Conservation (phyloP, 1,284 basidiomycete genomes). For the Ustilago loliicola region DNA sequence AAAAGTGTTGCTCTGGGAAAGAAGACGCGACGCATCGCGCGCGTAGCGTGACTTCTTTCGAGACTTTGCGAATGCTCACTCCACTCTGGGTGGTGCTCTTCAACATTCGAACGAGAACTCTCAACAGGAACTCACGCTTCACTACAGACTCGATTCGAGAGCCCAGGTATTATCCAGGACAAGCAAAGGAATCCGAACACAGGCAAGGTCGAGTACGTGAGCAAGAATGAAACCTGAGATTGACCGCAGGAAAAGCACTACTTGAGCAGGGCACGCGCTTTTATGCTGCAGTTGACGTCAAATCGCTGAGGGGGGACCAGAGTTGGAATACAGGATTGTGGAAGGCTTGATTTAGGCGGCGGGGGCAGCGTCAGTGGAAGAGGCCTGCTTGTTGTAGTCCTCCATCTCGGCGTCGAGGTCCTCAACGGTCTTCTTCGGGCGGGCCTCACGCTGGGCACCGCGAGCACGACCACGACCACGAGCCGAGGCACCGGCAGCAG, state of each 20-base stretch:
- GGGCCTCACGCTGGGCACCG: constrained; percentile 66
- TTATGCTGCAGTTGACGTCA: not conserved
- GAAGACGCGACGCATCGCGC: not conserved
- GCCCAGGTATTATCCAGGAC: not conserved
- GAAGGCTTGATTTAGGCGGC: constrained; percentile 17
- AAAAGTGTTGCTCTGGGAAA: constrained; percentile 6
- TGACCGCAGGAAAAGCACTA: not conserved
- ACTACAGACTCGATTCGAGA: not conserved
- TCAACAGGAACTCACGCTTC: not conserved
- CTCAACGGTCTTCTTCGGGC: constrained; percentile 74
- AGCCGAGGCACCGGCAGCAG: constrained; percentile 37
- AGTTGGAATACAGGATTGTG: not conserved
- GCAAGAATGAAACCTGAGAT: constrained; percentile 7
- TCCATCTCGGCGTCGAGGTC: constrained; percentile 78
- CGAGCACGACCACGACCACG: constrained; percentile 75
- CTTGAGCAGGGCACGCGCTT: not conserved
- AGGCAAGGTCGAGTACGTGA: not conserved
- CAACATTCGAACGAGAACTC: not conserved
- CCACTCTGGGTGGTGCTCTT: not conserved
- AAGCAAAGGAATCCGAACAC: too few relatives aligned
- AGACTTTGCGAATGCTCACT: not conserved
- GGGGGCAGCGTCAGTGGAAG: constrained; percentile 46
- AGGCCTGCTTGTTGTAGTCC: constrained; percentile 65
- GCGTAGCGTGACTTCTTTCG: constrained; percentile 2
- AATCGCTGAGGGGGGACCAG: not conserved